phyloP scores from a whole-genome alignment of 2,329 filamentous ascomycete genomes.

The Colletotrichum sp. region DNA sequence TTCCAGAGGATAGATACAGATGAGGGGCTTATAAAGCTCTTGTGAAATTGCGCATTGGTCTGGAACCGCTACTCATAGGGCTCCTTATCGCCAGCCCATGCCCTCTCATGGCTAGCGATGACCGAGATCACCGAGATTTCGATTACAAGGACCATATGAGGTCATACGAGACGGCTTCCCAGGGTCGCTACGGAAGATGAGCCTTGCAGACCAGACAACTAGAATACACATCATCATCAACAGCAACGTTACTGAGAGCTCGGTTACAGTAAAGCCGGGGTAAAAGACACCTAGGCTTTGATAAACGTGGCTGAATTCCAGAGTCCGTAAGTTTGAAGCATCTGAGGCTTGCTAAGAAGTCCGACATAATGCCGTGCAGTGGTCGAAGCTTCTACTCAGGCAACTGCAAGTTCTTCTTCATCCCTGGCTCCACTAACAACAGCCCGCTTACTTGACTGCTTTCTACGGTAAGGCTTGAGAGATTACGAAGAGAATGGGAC shows the following conservation, averaged over 20 bases:
- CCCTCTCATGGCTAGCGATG: too few species aligned
- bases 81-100: too few species aligned
- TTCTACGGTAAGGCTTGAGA: background rate
- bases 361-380: background rate
- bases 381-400: background rate
- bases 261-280: background rate
- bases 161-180: too few species aligned
- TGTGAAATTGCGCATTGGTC: too few species aligned
- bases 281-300: background rate
- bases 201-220: too few species aligned
- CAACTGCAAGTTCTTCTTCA: background rate
- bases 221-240: too few species aligned
- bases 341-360: background rate
- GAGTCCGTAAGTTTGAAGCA: background rate
- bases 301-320: background rate
- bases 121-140: too few species aligned
- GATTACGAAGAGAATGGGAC: background rate
- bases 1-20: too few species aligned
- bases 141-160: too few species aligned
- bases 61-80: too few species aligned
- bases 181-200: too few species aligned
- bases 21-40: too few species aligned
- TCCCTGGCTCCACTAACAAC: background rate
- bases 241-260: background rate
- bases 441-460: background rate